Conservation (phyloP, 2,329 filamentous ascomycete genomes). For the Biscogniauxia marginata region DNA sequence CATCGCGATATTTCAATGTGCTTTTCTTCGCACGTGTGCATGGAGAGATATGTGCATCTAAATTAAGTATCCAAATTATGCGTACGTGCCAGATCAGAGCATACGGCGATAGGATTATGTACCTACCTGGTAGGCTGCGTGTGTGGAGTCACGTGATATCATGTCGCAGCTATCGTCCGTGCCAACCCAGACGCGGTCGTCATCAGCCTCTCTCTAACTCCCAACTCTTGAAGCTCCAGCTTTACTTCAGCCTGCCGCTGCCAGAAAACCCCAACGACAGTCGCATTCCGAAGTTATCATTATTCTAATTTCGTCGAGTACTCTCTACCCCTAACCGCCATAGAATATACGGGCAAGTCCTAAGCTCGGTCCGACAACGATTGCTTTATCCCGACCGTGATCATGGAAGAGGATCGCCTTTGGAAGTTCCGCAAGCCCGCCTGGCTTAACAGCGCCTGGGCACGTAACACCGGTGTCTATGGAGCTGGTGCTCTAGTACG, state of each 20-base stretch:
- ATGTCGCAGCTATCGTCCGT: not conserved
- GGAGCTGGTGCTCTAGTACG: conserved; percentile 61
- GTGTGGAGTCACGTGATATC: conserved; percentile 2
- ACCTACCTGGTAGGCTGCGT: too few relatives aligned
- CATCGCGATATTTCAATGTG: too few relatives aligned
- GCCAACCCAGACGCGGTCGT: conserved; percentile 14
- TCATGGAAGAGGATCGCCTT: conserved; percentile 63
- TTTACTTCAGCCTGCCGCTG: conserved; percentile 4
- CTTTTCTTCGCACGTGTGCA: too few relatives aligned
- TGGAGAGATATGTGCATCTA: too few relatives aligned
- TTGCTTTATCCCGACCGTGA: conserved; percentile 9
- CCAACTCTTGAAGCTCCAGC: conserved; percentile 5
- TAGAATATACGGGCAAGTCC: not conserved
- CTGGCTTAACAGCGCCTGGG: conserved; percentile 64
- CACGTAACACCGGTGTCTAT: conserved; percentile 64
- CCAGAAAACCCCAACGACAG: not conserved
- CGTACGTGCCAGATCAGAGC: too few relatives aligned
- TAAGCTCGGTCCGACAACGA: not conserved
- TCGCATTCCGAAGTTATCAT: not conserved
- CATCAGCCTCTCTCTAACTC: conserved; percentile 17
- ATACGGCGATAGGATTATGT: too few relatives aligned
- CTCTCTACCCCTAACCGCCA: not conserved
- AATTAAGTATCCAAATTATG: too few relatives aligned
- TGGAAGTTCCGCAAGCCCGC: conserved; percentile 67
- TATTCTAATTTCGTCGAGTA: conserved; percentile 1